phyloP scores from a whole-genome alignment of 2,329 filamentous ascomycete genomes.

The Penicillium sp. region DNA sequence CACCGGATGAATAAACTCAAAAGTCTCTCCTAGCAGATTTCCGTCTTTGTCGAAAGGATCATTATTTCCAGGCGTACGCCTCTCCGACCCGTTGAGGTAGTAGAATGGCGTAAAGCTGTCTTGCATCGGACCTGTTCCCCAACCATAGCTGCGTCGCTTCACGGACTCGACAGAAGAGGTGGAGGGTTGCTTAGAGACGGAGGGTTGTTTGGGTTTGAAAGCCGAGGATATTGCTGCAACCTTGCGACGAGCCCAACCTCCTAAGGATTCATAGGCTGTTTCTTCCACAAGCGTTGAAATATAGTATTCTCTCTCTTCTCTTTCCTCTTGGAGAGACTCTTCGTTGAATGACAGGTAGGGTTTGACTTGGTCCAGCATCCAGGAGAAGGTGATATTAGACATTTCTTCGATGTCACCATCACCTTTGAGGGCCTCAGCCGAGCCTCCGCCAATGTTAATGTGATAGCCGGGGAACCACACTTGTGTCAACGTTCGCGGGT shows the following conservation, averaged over 20 bases:
- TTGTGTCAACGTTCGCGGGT: constrained; percentile 43
- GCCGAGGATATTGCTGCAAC: not conserved
- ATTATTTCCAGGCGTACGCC: constrained; percentile 15
- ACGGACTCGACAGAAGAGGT: not conserved
- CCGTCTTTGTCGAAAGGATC: constrained; percentile 1
- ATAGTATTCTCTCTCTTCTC: constrained; percentile 3
- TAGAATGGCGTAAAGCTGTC: constrained; percentile 15
- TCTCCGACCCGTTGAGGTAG: constrained; percentile 13
- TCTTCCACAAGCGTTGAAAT: not conserved
- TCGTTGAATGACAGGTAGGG: constrained; percentile 12
- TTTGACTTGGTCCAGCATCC: constrained; percentile 25
- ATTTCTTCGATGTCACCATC: constrained; percentile 24
- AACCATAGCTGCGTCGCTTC: constrained; percentile 8
- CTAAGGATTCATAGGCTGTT: not conserved
- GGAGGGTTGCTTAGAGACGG: not conserved
- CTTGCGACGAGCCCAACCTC: constrained; percentile 1
- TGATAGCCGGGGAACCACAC: constrained; percentile 57
- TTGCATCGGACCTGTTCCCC: constrained; percentile 13
- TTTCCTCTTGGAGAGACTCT: constrained; percentile 5
- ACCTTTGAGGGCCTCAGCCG: constrained; percentile 24
- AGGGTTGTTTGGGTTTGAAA: not conserved
- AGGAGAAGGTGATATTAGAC: constrained; percentile 20
- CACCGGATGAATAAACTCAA: constrained; percentile 18
- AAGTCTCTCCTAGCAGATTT: constrained; percentile 11
- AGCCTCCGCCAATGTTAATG: constrained; percentile 51